A percentile compares a stretch with the other conserved stretches of the same genome.
These are phyloP conservation scores for Ochromonas danica DNA, from an alignment of 108 stramenopile species.

Conservation along the genomic window DNA sequence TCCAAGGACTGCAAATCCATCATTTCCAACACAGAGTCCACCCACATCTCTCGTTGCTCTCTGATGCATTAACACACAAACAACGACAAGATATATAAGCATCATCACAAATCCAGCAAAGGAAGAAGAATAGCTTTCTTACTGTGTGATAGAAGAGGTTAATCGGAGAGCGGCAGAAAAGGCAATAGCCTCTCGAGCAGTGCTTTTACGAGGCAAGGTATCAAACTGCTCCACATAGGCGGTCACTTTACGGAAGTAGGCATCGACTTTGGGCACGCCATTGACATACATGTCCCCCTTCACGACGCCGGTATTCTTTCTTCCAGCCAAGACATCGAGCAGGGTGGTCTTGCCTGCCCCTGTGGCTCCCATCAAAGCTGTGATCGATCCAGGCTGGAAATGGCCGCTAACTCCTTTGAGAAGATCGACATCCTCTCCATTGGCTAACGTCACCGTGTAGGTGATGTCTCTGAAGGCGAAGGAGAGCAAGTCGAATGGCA, in stretches of 20 bases:
- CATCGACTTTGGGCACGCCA: slow-evolving; percentile 45
- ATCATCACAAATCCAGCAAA: slow-evolving; percentile 4
- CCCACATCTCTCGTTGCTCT: slow-evolving; percentile 53
- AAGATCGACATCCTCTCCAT: slow-evolving; percentile 20
- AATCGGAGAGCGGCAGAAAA: neutral
- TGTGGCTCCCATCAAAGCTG: slow-evolving; percentile 45
- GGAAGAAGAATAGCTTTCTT: neutral
- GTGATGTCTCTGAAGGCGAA: slow-evolving; percentile 53
- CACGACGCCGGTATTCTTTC: slow-evolving; percentile 61
- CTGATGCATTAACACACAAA: slow-evolving; percentile 51
- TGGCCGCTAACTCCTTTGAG: slow-evolving; percentile 37
- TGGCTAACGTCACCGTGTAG: slow-evolving; percentile 33
- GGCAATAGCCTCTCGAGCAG: slow-evolving; percentile 58
- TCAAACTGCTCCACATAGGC: slow-evolving; percentile 48
- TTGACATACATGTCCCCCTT: slow-evolving; percentile 63
- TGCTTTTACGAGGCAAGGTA: slow-evolving; percentile 60
- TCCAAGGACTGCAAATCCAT: slow-evolving; percentile 66
- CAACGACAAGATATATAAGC: slow-evolving; percentile 40
- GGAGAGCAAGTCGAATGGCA: slow-evolving; percentile 50
- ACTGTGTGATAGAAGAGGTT: slow-evolving; percentile 32
- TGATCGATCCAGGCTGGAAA: slow-evolving; percentile 38
- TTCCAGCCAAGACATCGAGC: slow-evolving; percentile 65
- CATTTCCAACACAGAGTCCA: slow-evolving; percentile 61
- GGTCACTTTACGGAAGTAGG: slow-evolving; percentile 22
- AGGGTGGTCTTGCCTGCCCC: slow-evolving; percentile 65